These are phyloP conservation scores for Pythium aristosporum DNA, from an alignment of 352 stramenopile species.

Conservation along the genomic window DNA sequence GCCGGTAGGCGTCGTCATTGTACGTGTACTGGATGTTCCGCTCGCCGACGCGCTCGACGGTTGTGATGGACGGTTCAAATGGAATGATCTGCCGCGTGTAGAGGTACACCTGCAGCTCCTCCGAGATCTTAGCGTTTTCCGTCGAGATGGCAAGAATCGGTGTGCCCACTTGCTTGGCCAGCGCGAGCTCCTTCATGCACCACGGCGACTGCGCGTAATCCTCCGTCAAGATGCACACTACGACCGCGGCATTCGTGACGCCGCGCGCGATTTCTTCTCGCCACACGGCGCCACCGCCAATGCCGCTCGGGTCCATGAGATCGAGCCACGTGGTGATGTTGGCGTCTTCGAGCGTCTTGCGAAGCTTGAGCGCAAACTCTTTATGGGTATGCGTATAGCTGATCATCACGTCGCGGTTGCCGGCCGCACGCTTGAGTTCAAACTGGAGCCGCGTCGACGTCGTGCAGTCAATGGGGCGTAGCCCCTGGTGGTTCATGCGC, in stretches of 20 bases:
- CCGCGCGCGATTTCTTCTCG: conserved; percentile 66
- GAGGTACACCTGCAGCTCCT: conserved; percentile 85
- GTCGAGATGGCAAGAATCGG: conserved; percentile 80
- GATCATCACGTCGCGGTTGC: conserved; percentile 73
- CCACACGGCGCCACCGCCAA: conserved; percentile 60
- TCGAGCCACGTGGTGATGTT: conserved; percentile 72
- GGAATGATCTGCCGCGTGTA: conserved; percentile 82
- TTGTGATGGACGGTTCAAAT: conserved; percentile 68
- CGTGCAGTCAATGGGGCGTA: conserved; percentile 64
- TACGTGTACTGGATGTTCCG: conserved; percentile 60
- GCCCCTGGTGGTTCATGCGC: conserved; percentile 60
- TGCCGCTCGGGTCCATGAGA: conserved; percentile 64
- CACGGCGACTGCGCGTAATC: conserved; percentile 60
- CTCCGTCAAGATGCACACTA: conserved; percentile 59
- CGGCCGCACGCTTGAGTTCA: conserved; percentile 66
- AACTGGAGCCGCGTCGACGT: conserved; percentile 65
- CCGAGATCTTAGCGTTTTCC: conserved; percentile 62
- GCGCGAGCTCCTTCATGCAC: conserved; percentile 62
- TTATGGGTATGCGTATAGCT: conserved; percentile 70
- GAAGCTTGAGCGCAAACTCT: conserved; percentile 61
- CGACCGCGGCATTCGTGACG: conserved; percentile 56
- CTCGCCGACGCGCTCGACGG: conserved; percentile 41
- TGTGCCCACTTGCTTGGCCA: conserved; percentile 75
- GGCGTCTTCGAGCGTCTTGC: conserved; percentile 51
- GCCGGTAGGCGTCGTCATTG: conserved; percentile 66